Conservation (phyloP, 805 yeast species). For the Kuraishia piskuri region DNA sequence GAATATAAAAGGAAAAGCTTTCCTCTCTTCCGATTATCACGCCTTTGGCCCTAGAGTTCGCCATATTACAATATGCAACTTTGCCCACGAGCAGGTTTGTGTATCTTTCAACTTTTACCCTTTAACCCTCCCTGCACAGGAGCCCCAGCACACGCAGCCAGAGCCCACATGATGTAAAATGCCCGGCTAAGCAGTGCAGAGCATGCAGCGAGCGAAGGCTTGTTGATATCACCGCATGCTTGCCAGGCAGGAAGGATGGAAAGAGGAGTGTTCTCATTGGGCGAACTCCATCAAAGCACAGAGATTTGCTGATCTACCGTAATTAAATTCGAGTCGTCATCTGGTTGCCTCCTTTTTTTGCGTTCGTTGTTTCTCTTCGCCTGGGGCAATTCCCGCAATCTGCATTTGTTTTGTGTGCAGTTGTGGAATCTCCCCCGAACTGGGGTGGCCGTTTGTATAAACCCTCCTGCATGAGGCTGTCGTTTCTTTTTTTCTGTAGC, state of each 20-base stretch:
- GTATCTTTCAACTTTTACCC: background rate
- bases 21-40: too few relatives aligned
- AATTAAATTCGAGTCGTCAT: too few relatives aligned
- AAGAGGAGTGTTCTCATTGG: background rate
- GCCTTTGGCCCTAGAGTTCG: too few relatives aligned
- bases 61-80: background rate
- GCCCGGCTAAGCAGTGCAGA: background rate
- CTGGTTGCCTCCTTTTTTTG: background rate
- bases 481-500: background rate
- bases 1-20: too few relatives aligned
- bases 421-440: background rate
- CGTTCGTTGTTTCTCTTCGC: too few relatives aligned
- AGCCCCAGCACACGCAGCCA: background rate
- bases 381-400: background rate
- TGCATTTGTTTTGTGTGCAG: background rate
- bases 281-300: background rate
- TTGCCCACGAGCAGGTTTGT: background rate
- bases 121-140: background rate
- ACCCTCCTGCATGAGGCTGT: background rate
- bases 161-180: background rate
- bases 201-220: background rate
- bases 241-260: background rate
- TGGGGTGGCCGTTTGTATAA: background rate
- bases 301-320: too few relatives aligned
- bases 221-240: background rate